Evolutionary conservation across 1,139 yeast genomes (phyloP), one percentile per base, ranked within the genome.

Genomic region (Pichiaceae sp.): DNA sequence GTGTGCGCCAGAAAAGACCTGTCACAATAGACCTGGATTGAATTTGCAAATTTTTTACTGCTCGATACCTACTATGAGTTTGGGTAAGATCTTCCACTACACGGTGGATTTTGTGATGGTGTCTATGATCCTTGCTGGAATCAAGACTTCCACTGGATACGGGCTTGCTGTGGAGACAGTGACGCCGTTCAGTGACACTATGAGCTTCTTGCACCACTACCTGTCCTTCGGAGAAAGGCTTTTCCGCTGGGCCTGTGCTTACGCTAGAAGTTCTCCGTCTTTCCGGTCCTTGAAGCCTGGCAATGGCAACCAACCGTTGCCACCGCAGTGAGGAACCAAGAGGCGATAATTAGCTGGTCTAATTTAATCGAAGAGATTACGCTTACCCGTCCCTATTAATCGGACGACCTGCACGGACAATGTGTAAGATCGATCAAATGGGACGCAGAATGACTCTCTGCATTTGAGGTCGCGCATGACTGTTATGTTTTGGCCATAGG

Each of bases 91-190:
- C 32, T 59, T 72, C 2, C 83, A 77, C 52, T 74, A 74, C 43
- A 64, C 78, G 0, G 48, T 76, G 32, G 86, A 78, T 48, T 61
- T 78, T 40, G 68, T 79, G 2, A 59, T 80, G 40, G 59, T 78
- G 16, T 75, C 85, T 3, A 69, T 80, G 53, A 61, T 80, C 18
- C 60, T 79, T 25, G 85, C 87, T 0, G 83, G 82, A 1, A 62
- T 79, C 37, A 76, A 78, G 49, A 63, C 78, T 38, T 73, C 74
- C 44, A 78, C 85, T 0, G 87, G 86, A 0, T 63, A 69, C 41
- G 68, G 60, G 25, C 32, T 53, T 6, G 36, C 45, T 16, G 67
- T 72, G 15, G 52, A 64, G 11, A 54, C 59, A 37, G 58, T 73
- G 43, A 66, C 70, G 15, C 48, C 43, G 8, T 70, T 71, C 2